A percentile compares a stretch with the other conserved stretches of the same genome.
Conservation (phyloP, 2,329 filamentous ascomycete species). For the Cladosporium sp. region DNA sequence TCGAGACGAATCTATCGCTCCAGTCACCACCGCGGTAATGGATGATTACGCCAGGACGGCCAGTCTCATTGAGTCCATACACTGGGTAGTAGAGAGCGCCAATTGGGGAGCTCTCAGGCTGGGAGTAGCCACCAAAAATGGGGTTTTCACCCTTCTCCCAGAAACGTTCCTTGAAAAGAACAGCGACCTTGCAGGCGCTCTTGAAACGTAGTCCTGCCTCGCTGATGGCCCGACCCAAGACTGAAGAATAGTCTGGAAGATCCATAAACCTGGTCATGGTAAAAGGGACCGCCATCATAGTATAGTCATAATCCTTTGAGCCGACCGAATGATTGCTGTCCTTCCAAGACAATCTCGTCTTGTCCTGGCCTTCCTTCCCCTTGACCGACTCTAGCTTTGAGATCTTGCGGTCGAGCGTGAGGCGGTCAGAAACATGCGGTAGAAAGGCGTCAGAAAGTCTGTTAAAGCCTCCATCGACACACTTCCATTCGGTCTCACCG, state of each 20-base stretch:
- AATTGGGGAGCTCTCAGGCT: conserved; percentile 56
- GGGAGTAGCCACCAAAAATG: conserved; percentile 61
- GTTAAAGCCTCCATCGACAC: conserved; percentile 55
- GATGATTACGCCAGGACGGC: conserved; percentile 52
- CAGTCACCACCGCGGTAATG: conserved; percentile 15
- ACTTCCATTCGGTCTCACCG: conserved; percentile 15
- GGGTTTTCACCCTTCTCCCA: conserved; percentile 49
- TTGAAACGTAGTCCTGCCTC: conserved; percentile 43
- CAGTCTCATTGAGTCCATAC: conserved; percentile 60
- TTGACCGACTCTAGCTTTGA: conserved; percentile 41
- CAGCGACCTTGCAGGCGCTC: conserved; percentile 53
- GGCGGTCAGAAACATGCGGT: conserved; percentile 54
- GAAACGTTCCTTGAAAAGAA: conserved; percentile 62
- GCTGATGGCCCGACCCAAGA: conserved; percentile 13
- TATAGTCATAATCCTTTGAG: conserved; percentile 16
- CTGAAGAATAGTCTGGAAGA: conserved; percentile 11
- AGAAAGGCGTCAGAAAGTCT: conserved; percentile 58
- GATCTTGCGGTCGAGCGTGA: conserved; percentile 53
- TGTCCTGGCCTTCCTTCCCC: conserved; percentile 4
- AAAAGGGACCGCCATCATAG: conserved; percentile 16
- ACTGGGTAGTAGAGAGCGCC: conserved; percentile 61
- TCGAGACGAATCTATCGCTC: conserved; percentile 23
- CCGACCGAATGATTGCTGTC: conserved; percentile 38
- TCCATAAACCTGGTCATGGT: conserved; percentile 15
- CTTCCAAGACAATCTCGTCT: conserved; percentile 53